Evolutionary conservation across 2,329 filamentous ascomycete genomes (phyloP).

Genomic region (Microsporum audouinii): DNA sequence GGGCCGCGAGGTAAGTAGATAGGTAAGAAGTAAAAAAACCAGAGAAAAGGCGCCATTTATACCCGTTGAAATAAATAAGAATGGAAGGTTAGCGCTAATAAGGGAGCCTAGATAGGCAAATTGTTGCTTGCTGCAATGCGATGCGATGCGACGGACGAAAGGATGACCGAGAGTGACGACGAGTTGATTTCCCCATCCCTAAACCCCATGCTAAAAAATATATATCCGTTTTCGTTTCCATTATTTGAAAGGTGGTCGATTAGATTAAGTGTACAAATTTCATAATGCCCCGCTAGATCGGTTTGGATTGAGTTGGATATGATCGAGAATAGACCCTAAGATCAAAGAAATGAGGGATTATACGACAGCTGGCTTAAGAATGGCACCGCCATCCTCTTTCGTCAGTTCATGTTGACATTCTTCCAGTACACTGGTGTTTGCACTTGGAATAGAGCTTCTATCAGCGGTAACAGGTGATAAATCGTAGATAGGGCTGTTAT

Average conservation of each 20-base stretch:
- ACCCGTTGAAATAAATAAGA: not conserved
- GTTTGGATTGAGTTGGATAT: not conserved
- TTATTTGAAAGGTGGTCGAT: constrained; percentile 2
- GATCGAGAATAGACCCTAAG: not conserved
- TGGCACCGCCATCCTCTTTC: not conserved
- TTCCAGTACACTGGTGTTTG: constrained; percentile 44
- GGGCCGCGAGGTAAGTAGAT: not conserved
- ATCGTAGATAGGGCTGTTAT: constrained; percentile 13
- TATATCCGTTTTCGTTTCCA: constrained; percentile 2
- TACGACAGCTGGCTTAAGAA: not conserved
- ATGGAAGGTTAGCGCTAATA: not conserved
- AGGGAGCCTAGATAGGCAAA: not conserved
- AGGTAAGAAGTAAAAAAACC: not conserved
- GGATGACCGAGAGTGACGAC: not conserved
- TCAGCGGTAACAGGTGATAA: constrained; percentile 44
- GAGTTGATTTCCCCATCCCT: not conserved
- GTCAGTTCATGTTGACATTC: constrained; percentile 21
- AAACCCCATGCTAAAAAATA: constrained; percentile 4
- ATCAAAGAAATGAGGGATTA: not conserved
- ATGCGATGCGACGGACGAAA: not conserved
- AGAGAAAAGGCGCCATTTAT: not conserved
- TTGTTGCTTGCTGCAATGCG: not conserved
- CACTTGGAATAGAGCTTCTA: constrained; percentile 55
- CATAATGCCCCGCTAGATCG: not conserved
- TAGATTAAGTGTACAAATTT: constrained; percentile 5